Base-by-base conservation (phyloP, 768 basidiomycete species). In the Mycena albidolilacea region DNA sequence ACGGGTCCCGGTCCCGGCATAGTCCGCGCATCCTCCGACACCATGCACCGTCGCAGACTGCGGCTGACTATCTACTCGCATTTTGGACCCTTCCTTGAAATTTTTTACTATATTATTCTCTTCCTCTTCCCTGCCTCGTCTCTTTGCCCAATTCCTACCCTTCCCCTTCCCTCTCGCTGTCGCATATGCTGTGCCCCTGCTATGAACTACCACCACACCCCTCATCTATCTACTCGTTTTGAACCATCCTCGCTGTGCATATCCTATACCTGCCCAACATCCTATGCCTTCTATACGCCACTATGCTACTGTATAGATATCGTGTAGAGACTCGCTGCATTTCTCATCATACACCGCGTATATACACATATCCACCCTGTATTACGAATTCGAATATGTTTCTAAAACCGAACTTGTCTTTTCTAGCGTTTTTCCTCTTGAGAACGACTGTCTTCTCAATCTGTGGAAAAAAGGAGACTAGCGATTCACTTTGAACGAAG, bases 1-100 rank as follows among this genome's bases (percentile, higher is more conserved):
- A 65, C 79, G 79, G 60, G 77, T 75, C 8, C 63, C 69, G 23
- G 75, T 76, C 1, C 73, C 75, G 0, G 69, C 75, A 12, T 73
- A 73, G 38, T 44, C 37, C 23, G 35, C 38, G n/a, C 44, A 19
- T 7, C n/a, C 48, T 17, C 7, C 52, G 37, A 50, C 38, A 23
- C 23, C 21, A 54, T 54, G 52, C 21, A 15, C 52, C 10, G 11
- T 50, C 19, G 17, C 48, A 30, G 52, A 54, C 52, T 30, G 17
- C 41, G 8, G 41, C 41, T 10, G 12, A 14, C 39, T 35, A 19
- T 39, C 69, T 30, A 9, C 30, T 60, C 12, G 54, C 62, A 61
- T 64, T 62, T 66, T 60, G 69, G 46, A 59, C 64, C 41, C 37
- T 64, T 39, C 55, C 60, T 70, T 66, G 64, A 58, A 60, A 30